These are phyloP conservation scores for Chlamydomonas applanata DNA, from an alignment of 139 green algal species.

Conservation along the genomic window DNA sequence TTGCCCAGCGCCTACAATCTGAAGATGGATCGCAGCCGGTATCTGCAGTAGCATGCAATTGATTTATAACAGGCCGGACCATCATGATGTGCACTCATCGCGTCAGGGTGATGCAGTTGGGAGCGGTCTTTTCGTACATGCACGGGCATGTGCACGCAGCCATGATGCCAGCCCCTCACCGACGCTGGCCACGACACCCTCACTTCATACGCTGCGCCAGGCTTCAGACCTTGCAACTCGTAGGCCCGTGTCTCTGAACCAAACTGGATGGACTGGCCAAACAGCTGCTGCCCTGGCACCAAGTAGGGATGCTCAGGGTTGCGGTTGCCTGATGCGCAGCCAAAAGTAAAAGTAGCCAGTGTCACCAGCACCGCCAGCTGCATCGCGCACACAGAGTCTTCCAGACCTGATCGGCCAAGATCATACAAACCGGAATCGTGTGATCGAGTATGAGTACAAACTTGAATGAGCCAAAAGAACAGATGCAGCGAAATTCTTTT, in stretches of 20 bases:
- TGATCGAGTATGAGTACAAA: no score
- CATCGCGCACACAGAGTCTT: no score
- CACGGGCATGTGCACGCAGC: not conserved
- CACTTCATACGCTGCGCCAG: conserved; percentile 40
- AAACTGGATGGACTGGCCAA: conserved; percentile 1
- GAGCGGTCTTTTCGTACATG: no score
- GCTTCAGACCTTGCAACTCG: conserved; percentile 15
- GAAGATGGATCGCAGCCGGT: conserved; percentile 15
- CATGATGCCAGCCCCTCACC: conserved; percentile 23
- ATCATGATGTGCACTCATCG: not conserved
- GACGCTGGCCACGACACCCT: conserved; percentile 49
- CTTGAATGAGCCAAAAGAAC: no score
- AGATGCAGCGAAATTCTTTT: no score
- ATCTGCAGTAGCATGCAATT: conserved; percentile 14
- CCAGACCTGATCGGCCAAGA: no score
- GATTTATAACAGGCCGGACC: not conserved
- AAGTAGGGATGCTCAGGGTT: not conserved
- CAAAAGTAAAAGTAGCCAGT: not conserved
- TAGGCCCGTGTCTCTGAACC: conserved; percentile 17
- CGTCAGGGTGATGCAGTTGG: no score
- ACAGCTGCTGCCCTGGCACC: not conserved
- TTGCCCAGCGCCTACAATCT: not conserved
- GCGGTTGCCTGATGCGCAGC: not conserved
- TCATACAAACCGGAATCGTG: no score
- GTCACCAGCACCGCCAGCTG: not conserved